Percentiles rank a stretch among this genome's conserved stretches.
These are phyloP conservation scores for Eucalyptus pauciflora DNA, from an alignment of 345 rosid species.

Conservation along the genomic window DNA sequence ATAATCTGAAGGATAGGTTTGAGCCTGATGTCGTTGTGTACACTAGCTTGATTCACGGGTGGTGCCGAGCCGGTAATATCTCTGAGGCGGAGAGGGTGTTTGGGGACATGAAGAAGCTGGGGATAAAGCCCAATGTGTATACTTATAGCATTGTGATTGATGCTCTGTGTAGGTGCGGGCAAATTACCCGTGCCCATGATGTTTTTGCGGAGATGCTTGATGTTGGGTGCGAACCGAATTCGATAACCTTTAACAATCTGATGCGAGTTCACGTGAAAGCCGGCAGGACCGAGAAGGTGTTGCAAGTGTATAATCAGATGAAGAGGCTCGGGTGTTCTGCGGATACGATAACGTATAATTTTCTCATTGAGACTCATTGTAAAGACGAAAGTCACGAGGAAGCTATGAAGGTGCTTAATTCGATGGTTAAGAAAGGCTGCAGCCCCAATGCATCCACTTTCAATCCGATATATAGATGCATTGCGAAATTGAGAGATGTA, in stretches of 20 bases:
- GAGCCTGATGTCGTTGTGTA: constrained; percentile 69
- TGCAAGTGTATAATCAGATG: constrained; percentile 95
- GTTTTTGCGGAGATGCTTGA: constrained; percentile 90
- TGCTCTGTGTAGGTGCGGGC: constrained; percentile 74
- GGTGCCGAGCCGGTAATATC: constrained; percentile 74
- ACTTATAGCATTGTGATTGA: constrained; percentile 81
- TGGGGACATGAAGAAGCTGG: constrained; percentile 66
- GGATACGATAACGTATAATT: constrained; percentile 59
- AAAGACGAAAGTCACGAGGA: constrained; percentile 55
- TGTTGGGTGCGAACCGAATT: constrained; percentile 56
- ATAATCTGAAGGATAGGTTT: constrained; percentile 44
- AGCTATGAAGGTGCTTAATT: constrained; percentile 55
- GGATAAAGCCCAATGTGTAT: constrained; percentile 71
- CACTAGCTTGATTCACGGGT: constrained; percentile 73
- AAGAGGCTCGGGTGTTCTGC: constrained; percentile 60
- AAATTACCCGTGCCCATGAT: constrained; percentile 74
- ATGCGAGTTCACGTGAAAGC: constrained; percentile 91
- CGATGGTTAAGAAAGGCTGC: constrained; percentile 53
- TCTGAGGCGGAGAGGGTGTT: constrained; percentile 67
- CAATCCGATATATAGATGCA: constrained; percentile 57
- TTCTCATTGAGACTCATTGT: constrained; percentile 66
- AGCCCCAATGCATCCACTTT: constrained; percentile 64
- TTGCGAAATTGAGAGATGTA: constrained; percentile 65
- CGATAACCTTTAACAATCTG: constrained; percentile 71
- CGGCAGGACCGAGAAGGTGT: constrained; percentile 75